These are phyloP conservation scores for Diaporthe vaccinii DNA, from an alignment of 2,329 filamentous ascomycete genomes.

Conservation along the genomic window DNA sequence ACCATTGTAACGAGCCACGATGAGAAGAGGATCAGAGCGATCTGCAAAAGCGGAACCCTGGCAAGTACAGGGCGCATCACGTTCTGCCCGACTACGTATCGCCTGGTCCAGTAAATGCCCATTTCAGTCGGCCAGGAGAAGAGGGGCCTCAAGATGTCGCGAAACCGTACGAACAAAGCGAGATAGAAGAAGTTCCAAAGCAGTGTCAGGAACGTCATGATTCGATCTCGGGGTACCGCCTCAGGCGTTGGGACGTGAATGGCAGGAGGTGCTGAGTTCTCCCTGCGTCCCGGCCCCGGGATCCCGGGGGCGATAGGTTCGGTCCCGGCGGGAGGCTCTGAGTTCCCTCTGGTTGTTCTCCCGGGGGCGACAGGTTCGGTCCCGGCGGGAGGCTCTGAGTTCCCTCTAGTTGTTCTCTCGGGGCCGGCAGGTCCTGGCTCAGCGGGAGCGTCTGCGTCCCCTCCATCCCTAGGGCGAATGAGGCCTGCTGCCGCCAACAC, in stretches of 20 bases:
- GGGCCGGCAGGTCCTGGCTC: neutral
- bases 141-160: neutral
- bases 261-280: neutral
- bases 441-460: neutral
- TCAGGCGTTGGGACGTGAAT: neutral
- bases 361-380: neutral
- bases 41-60: neutral
- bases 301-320: neutral
- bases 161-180: neutral
- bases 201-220: conserved; percentile 1
- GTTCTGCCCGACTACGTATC: neutral
- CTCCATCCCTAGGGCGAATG: neutral
- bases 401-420: neutral
- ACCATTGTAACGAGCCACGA: conserved; percentile 36
- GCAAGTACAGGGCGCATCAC: neutral
- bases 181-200: neutral
- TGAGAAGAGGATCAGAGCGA: conserved; percentile 30
- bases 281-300: neutral
- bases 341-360: neutral
- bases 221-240: neutral
- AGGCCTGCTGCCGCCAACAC: neutral
- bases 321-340: neutral
- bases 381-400: neutral
- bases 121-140: neutral
- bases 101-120: neutral